These are phyloP conservation scores for Kwoniella sp. DNA, from an alignment of 768 basidiomycete species.

Conservation along the genomic window DNA sequence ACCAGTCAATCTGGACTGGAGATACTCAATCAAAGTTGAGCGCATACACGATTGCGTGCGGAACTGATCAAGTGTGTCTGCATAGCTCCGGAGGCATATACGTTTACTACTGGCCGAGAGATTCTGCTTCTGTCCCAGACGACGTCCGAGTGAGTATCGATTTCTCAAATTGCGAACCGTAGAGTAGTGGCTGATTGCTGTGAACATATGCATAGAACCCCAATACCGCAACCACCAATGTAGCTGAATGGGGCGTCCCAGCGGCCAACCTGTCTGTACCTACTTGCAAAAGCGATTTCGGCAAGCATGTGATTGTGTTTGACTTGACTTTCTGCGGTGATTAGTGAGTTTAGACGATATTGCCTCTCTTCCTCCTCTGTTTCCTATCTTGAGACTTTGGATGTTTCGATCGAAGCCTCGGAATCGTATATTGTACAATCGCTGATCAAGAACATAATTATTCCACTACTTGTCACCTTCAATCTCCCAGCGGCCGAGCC, in stretches of 20 bases:
- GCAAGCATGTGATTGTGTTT: conserved; percentile 62
- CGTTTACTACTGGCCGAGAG: conserved; percentile 68
- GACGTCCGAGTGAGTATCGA: conserved; percentile 61
- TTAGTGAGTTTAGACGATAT: conserved; percentile 33
- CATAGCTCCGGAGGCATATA: conserved; percentile 60
- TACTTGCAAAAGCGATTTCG: conserved; percentile 45
- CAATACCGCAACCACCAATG: conserved; percentile 37
- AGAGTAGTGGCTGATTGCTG: conserved; percentile 9
- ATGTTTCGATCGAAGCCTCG: not conserved
- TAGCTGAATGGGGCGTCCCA: conserved; percentile 47
- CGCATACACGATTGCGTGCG: not conserved
- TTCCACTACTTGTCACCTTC: not conserved
- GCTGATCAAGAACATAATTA: no score
- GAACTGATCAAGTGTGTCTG: conserved; percentile 15
- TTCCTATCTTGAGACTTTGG: no score
- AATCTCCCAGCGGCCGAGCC: conserved; percentile 33
- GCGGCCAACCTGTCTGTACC: conserved; percentile 52
- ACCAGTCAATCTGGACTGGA: not conserved
- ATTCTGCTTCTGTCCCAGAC: conserved; percentile 59
- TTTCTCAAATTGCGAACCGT: conserved; percentile 14
- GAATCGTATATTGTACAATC: no score
- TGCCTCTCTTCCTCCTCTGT: not conserved
- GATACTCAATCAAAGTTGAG: not conserved
- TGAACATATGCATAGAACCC: no score
- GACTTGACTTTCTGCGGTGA: conserved; percentile 54